These are phyloP conservation scores for Quercus tomentella DNA, from an alignment of 331 rosid species.

Conservation along the genomic window DNA sequence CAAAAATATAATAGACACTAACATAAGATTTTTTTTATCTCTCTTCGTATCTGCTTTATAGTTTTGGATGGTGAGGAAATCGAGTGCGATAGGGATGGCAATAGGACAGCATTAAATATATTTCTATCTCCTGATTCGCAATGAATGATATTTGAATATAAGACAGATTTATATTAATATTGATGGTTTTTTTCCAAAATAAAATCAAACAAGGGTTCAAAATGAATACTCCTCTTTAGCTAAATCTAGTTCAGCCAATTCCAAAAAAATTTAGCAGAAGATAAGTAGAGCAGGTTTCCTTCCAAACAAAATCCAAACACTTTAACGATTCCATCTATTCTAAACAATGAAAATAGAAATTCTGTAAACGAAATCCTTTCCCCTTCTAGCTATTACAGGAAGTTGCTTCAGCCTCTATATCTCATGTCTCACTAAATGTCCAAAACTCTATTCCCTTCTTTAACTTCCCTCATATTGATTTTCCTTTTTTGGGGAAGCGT, in stretches of 20 bases:
- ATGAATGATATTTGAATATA: background rate
- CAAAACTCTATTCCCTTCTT: background rate
- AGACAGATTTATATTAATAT: background rate
- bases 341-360: background rate
- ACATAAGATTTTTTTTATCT: background rate
- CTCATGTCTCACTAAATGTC: no score
- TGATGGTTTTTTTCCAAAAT: background rate
- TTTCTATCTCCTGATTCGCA: no score
- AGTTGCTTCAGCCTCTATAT: no score
- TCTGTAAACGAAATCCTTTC: no score
- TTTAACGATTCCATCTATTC: background rate
- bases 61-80: background rate
- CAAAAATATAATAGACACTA: background rate
- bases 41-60: background rate
- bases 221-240: background rate
- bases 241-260: background rate
- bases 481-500: background rate
- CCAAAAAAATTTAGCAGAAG: background rate
- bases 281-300: background rate
- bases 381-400: no score
- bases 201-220: background rate
- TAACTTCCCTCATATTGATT: background rate
- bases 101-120: background rate
- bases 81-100: background rate
- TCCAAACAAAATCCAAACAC: background rate